These are phyloP conservation scores for Lojkania enalia DNA, from an alignment of 2,329 filamentous ascomycete species.

Conservation along the genomic window DNA sequence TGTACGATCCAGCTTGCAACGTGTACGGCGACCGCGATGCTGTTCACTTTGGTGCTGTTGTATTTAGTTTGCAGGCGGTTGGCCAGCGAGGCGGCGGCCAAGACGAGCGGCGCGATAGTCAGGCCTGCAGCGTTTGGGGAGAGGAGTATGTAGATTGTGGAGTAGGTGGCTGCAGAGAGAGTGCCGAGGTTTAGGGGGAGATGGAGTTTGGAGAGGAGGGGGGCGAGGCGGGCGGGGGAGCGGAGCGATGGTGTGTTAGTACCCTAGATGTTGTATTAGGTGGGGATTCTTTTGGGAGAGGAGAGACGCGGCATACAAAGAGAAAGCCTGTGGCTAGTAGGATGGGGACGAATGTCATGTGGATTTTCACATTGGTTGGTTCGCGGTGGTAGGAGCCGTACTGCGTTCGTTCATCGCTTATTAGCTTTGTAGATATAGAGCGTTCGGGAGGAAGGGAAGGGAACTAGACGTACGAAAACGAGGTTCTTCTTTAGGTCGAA, in stretches of 20 bases:
- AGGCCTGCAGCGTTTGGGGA: constrained; percentile 82
- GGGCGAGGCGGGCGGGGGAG: constrained; percentile 30
- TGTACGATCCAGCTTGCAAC: constrained; percentile 81
- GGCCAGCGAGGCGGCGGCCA: constrained; percentile 52
- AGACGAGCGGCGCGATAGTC: constrained; percentile 71
- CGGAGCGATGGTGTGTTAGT: constrained; percentile 59
- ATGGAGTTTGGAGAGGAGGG: constrained; percentile 40
- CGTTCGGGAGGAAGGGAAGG: not conserved
- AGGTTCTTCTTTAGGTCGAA: constrained; percentile 42
- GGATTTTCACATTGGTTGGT: constrained; percentile 73
- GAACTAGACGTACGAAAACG: constrained; percentile 31
- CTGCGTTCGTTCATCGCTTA: constrained; percentile 49
- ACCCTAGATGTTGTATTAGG: constrained; percentile 45
- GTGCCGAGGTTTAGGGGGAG: constrained; percentile 50
- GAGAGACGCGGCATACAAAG: constrained; percentile 59
- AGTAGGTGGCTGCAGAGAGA: constrained; percentile 63
- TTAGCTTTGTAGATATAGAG: not conserved
- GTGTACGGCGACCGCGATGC: constrained; percentile 68
- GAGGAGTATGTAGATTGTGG: constrained; percentile 83
- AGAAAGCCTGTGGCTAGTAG: constrained; percentile 72
- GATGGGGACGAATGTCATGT: constrained; percentile 76
- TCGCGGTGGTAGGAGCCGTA: constrained; percentile 85
- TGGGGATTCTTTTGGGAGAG: not conserved
- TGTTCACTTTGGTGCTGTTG: constrained; percentile 54
- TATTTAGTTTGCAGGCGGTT: not conserved